Conservation (phyloP, 176 grass and related monocot genomes). For the Chloris gayana region DNA sequence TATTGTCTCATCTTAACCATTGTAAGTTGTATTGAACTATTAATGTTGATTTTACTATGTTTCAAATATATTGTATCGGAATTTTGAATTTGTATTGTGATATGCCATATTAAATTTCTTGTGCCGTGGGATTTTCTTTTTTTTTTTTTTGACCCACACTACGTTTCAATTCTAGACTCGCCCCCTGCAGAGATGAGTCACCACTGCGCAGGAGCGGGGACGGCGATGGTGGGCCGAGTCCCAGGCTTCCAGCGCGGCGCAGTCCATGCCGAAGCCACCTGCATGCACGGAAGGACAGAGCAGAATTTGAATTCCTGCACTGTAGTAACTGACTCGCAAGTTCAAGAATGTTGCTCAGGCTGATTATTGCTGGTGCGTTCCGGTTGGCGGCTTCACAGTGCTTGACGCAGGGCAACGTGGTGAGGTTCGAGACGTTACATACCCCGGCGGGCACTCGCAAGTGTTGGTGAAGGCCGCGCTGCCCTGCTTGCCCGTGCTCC, state of each 20-base stretch:
- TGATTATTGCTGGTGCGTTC: no score
- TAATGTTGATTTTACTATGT: no score
- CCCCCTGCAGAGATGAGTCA: no score
- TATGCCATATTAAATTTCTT: no score
- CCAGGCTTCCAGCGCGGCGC: background rate
- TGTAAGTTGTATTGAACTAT: no score
- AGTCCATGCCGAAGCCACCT: conserved; percentile 4
- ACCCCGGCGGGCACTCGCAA: conserved; percentile 28
- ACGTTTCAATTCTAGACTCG: no score
- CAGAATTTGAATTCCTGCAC: no score
- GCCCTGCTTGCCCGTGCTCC: conserved; percentile 9
- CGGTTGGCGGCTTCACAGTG: background rate
- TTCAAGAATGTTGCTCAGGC: background rate
- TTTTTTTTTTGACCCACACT: no score
- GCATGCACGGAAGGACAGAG: background rate
- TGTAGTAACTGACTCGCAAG: background rate
- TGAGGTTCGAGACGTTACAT: background rate
- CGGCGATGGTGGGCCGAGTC: background rate
- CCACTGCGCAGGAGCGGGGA: background rate
- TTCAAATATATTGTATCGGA: no score
- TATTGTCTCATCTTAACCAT: no score
- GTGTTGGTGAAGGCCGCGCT: background rate
- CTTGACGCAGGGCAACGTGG: conserved; percentile 28
- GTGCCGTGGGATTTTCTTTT: no score
- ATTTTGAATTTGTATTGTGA: no score